Evolutionary conservation across 2,329 filamentous ascomycete genomes (phyloP).

Genomic region (Dactylellina sp.): DNA sequence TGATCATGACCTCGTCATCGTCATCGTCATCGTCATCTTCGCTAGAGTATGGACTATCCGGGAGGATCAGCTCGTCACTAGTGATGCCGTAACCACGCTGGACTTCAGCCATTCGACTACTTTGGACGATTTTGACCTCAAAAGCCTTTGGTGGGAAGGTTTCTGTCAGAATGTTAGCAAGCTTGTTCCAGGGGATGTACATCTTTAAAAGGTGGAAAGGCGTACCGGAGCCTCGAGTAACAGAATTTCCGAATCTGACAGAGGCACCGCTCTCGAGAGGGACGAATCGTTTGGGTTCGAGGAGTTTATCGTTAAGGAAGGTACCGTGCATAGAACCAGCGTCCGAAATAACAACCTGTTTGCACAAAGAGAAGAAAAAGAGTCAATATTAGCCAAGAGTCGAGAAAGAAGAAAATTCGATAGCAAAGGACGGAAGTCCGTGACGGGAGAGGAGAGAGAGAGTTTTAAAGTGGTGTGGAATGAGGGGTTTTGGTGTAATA

Average conservation of each 20-base stretch:
- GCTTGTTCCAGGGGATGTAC: conserved; percentile 34
- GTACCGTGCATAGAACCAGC: conserved; percentile 74
- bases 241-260: conserved; percentile 67
- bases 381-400: conserved; percentile 57
- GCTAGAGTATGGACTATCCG: conserved; percentile 51
- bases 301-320: conserved; percentile 67
- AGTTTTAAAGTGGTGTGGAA: neutral
- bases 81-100: conserved; percentile 59
- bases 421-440: neutral
- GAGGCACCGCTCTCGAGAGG: conserved; percentile 63
- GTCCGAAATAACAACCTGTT: conserved; percentile 68
- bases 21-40: conserved; percentile 59
- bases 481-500: neutral
- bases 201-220: neutral
- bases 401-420: conserved; percentile 36
- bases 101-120: conserved; percentile 57
- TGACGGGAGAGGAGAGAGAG: neutral
- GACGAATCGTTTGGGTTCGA: conserved; percentile 62
- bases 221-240: conserved; percentile 66
- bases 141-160: conserved; percentile 60
- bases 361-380: neutral
- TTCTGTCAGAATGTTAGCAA: conserved; percentile 50
- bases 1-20: conserved; percentile 57
- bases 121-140: conserved; percentile 58
- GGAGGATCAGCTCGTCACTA: conserved; percentile 57